phyloP scores from a whole-genome alignment of 2,329 filamentous ascomycete genomes.

The Penicillium griseofulvum region DNA sequence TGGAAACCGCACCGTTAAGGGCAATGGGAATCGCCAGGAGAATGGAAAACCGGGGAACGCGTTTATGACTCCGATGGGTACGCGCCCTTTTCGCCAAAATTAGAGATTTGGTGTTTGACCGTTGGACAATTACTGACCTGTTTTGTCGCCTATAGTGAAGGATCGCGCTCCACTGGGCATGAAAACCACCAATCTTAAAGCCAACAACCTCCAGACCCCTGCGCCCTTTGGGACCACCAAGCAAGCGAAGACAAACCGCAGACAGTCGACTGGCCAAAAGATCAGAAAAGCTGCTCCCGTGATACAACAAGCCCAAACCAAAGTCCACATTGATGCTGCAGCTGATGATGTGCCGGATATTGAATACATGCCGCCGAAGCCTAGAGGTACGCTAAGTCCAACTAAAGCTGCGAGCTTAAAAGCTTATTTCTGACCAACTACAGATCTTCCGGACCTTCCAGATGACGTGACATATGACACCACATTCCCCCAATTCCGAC shows the following conservation, averaged over 20 bases:
- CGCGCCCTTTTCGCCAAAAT: slow-evolving; percentile 23
- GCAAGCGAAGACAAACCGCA: slow-evolving; percentile 49
- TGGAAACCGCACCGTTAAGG: slow-evolving; percentile 60
- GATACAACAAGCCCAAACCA: slow-evolving; percentile 44
- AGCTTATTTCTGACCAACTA: slow-evolving; percentile 46
- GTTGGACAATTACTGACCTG: slow-evolving; percentile 9
- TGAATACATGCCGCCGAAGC: slow-evolving; percentile 82
- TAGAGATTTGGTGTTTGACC: background rate
- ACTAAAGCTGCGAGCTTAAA: slow-evolving; percentile 11
- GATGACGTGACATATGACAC: slow-evolving; percentile 49
- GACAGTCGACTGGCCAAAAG: slow-evolving; percentile 59
- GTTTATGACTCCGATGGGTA: slow-evolving; percentile 80
- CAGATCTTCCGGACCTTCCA: slow-evolving; percentile 46
- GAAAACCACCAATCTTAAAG: slow-evolving; percentile 96
- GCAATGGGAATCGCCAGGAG: slow-evolving; percentile 56
- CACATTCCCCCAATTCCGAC: slow-evolving; percentile 52
- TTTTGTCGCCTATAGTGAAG: slow-evolving; percentile 50
- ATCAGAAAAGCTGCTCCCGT: slow-evolving; percentile 56
- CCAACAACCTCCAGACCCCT: slow-evolving; percentile 63
- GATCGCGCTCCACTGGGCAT: slow-evolving; percentile 79
- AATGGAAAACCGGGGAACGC: slow-evolving; percentile 60
- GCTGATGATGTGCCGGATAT: slow-evolving; percentile 67
- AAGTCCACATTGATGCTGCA: slow-evolving; percentile 49
- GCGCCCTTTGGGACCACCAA: slow-evolving; percentile 62
- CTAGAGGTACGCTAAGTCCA: slow-evolving; percentile 47